Conservation (phyloP, 1,139 yeast genomes). For the Nakaseomyces glabratus region DNA sequence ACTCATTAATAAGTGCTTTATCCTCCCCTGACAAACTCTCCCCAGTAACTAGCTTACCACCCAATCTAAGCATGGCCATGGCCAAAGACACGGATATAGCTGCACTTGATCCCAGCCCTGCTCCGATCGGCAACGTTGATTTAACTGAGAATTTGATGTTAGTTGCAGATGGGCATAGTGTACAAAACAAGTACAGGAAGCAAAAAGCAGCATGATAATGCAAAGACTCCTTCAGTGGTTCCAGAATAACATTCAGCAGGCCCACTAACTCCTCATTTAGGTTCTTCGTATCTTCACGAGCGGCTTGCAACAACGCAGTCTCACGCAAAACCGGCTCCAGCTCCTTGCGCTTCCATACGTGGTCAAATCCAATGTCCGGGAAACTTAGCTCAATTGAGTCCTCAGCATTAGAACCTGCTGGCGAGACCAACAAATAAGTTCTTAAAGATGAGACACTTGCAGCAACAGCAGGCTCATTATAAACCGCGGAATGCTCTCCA, state of each 20-base stretch:
- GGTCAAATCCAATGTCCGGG: constrained; percentile 67
- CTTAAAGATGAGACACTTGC: constrained; percentile 35
- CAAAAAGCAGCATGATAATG: constrained; percentile 81
- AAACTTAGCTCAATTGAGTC: constrained; percentile 54
- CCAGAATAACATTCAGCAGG: constrained; percentile 28
- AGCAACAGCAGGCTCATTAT: constrained; percentile 52
- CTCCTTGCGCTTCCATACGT: constrained; percentile 42
- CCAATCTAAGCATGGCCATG: constrained; percentile 59
- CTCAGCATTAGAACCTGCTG: constrained; percentile 25
- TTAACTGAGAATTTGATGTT: constrained; percentile 59
- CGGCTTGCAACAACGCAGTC: constrained; percentile 9
- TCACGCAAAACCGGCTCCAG: constrained; percentile 9
- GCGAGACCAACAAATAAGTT: constrained; percentile 63
- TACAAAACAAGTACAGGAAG: constrained; percentile 66
- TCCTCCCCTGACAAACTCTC: constrained; percentile 49
- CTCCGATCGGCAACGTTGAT: constrained; percentile 89
- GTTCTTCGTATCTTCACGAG: constrained; percentile 30
- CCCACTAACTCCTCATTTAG: constrained; percentile 42
- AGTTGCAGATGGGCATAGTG: constrained; percentile 43
- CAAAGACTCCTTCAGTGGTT: constrained; percentile 42
- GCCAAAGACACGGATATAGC: constrained; percentile 80
- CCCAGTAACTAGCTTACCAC: constrained; percentile 46
- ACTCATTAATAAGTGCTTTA: constrained; percentile 58
- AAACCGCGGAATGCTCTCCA: constrained; percentile 97
- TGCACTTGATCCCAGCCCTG: constrained; percentile 95